Conservation (phyloP, 768 basidiomycete species). For the Floccularia luteovirens region DNA sequence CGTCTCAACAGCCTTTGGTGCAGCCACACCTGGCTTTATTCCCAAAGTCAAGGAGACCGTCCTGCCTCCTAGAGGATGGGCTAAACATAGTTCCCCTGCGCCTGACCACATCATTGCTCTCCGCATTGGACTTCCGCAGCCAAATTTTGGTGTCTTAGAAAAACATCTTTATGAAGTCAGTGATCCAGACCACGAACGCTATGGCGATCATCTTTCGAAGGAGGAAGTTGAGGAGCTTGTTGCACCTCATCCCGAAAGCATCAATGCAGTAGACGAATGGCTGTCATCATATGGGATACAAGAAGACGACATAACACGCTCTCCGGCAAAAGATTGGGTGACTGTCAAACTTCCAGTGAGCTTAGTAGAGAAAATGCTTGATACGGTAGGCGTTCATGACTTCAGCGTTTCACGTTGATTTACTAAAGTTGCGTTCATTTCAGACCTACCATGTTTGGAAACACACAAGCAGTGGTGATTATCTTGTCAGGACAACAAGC, state of each 20-base stretch:
- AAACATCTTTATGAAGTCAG: constrained; percentile 48
- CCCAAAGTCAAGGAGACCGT: constrained; percentile 25
- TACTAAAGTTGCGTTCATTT: neutral
- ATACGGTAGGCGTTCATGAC: constrained; percentile 28
- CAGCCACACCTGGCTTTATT: constrained; percentile 13
- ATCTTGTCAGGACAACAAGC: constrained; percentile 51
- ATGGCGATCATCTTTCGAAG: constrained; percentile 52
- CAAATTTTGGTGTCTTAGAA: constrained; percentile 39
- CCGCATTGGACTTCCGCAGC: constrained; percentile 49
- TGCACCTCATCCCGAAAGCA: constrained; percentile 46
- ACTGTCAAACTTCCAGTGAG: constrained; percentile 49
- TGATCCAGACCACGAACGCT: constrained; percentile 43
- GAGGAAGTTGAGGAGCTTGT: constrained; percentile 58
- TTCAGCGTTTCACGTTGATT: neutral
- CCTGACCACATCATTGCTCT: constrained; percentile 39
- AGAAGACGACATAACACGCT: constrained; percentile 36
- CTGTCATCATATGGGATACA: constrained; percentile 45
- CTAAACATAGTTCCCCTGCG: constrained; percentile 26
- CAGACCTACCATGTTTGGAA: constrained; percentile 52
- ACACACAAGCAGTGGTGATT: constrained; percentile 37
- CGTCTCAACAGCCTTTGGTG: constrained; percentile 5
- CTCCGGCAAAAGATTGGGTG: constrained; percentile 63
- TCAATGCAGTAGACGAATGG: constrained; percentile 56
- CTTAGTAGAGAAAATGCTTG: constrained; percentile 59
- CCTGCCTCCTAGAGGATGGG: constrained; percentile 42